Evolutionary conservation across 2,329 filamentous ascomycete species (phyloP), one percentile per base, ranked within the genome.

Genomic region (Rutstroemia sp.): DNA sequence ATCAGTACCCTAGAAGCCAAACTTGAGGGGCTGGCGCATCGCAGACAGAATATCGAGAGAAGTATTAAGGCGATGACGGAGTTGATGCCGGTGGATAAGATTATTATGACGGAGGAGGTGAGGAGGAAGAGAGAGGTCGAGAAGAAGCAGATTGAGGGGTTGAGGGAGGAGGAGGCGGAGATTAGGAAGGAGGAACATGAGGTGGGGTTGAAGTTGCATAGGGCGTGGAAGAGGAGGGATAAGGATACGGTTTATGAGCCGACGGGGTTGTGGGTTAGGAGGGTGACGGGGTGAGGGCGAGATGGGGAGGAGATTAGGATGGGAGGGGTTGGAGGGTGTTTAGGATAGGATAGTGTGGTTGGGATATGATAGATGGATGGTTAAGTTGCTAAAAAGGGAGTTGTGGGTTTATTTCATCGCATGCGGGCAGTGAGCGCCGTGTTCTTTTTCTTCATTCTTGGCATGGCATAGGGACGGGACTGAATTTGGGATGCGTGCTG

Each of bases 131-230:
- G 75, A 42, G 73, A 76, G 23, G 75, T 77, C 57, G 79, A 81
- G 60, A 80, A 80, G 67, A 75, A 72, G 64, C 89, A 87, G 67
- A 82, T 94, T 0, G 81, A 85, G 61, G 77, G 75, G 21, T 75
- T 92, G 51, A 79, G 80, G 57, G 72, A 73, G 51, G 87, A 92
- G 68, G 76, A 92, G 38, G 80, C 84, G 3, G 87, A 91, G 60
- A 81, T 94, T 25, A 80, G 83, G 70, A 78, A 83, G 61, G 84
- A 92, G 70, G 86, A 91, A 70, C 87, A 92, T 66, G 88, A 94
- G 56, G 73, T 92, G 44, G 89, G 89, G 1, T 73, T 94, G 65
- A 86, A 84, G 70, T 75, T 94, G 54, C 82, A 89, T 68, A 76
- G 87, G 21, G 85, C 87, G 9, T 86, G 88, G 72, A 92, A 89